A percentile compares a stretch with the other conserved stretches of the same genome.
Evolutionary conservation across 2,329 filamentous ascomycete species (phyloP).

Genomic region (Neurospora crassa): DNA sequence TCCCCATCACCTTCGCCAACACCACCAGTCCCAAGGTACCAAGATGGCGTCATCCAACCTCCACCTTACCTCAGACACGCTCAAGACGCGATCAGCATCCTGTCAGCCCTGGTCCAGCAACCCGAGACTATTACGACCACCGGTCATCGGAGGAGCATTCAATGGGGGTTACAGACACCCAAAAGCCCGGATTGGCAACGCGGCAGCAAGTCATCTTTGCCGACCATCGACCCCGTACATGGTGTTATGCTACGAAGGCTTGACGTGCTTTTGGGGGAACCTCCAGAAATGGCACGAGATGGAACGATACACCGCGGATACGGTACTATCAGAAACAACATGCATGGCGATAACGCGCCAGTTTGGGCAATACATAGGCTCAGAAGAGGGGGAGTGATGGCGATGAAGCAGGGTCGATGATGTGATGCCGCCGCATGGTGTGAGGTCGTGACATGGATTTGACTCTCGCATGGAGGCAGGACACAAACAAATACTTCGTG

Average conservation of each 20-base stretch:
- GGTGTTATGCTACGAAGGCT: constrained; percentile 3
- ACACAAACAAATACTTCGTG: not conserved
- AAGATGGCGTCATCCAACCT: not conserved
- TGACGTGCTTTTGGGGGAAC: constrained; percentile 4
- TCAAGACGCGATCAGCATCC: not conserved
- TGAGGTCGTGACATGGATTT: not conserved
- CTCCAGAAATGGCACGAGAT: not conserved
- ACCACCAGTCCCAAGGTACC: not conserved
- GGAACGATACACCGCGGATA: not conserved
- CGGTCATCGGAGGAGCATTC: not conserved
- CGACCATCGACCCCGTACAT: constrained; percentile 5
- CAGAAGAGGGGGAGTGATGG: not conserved
- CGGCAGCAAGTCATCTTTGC: not conserved
- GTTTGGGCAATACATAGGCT: too few species aligned
- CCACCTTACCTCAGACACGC: not conserved
- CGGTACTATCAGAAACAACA: not conserved
- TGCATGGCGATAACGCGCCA: not conserved
- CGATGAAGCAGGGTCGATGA: not conserved
- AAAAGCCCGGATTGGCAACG: not conserved
- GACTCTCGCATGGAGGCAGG: not conserved
- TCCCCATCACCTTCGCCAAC: not conserved
- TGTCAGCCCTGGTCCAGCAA: not conserved
- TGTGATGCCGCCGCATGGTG: not conserved
- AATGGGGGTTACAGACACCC: constrained; percentile 1
- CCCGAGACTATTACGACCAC: not conserved